Conservation (phyloP, 2,329 filamentous ascomycete species). For the Claviceps fusiformis region DNA sequence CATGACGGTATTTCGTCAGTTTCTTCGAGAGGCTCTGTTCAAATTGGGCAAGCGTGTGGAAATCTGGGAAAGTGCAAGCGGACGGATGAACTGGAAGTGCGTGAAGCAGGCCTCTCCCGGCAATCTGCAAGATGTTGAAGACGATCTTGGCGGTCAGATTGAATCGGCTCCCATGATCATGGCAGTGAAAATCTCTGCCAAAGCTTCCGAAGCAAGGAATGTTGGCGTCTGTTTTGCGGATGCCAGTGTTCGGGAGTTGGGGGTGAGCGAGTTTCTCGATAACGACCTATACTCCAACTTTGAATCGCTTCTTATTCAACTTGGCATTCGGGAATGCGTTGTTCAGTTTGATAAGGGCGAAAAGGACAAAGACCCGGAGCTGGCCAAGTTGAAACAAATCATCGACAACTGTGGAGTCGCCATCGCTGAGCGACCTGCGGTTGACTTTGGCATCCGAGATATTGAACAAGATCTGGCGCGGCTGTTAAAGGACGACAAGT, state of each 20-base stretch:
- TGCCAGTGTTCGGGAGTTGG: slow-evolving; percentile 87
- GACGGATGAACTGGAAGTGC: slow-evolving; percentile 84
- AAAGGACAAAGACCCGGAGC: slow-evolving; percentile 78
- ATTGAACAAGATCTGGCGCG: slow-evolving; percentile 91
- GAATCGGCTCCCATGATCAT: slow-evolving; percentile 90
- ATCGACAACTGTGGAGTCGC: slow-evolving; percentile 87
- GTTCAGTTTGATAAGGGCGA: slow-evolving; percentile 65
- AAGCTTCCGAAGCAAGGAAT: slow-evolving; percentile 67
- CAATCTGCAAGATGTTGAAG: slow-evolving; percentile 92
- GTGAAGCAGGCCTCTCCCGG: slow-evolving; percentile 87
- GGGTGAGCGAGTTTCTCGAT: slow-evolving; percentile 96
- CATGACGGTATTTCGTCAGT: slow-evolving; percentile 86
- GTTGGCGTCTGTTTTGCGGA: slow-evolving; percentile 97
- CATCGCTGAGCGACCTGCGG: slow-evolving; percentile 61
- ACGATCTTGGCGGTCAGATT: slow-evolving; percentile 76
- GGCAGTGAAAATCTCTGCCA: slow-evolving; percentile 85
- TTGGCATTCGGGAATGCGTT: slow-evolving; percentile 88
- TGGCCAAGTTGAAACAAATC: slow-evolving; percentile 76
- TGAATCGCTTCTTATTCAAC: slow-evolving; percentile 87
- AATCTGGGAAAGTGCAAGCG: slow-evolving; percentile 65
- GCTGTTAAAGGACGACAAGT: slow-evolving; percentile 73
- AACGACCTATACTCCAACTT: slow-evolving; percentile 98
- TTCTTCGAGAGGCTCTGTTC: slow-evolving; percentile 87
- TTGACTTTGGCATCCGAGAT: slow-evolving; percentile 77
- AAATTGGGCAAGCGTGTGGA: slow-evolving; percentile 82